Evolutionary conservation across 805 yeast species (phyloP), one percentile per base, ranked within the genome.

Genomic region (Sugiyamaella smithiae): DNA sequence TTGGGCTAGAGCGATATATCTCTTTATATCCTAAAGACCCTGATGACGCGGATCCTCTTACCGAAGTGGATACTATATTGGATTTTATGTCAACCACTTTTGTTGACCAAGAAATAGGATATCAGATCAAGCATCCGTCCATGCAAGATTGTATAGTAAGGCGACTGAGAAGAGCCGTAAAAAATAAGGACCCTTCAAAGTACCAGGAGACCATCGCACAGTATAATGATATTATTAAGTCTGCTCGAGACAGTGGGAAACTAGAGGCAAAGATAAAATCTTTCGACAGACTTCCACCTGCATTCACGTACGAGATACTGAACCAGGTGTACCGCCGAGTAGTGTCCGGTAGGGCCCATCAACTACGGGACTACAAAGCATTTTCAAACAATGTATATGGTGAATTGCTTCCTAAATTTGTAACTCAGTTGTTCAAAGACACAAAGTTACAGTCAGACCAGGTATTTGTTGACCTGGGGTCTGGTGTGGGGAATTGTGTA

Each of bases 401-500:
- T 7, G 97, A 90, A 66, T 69, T 90, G 50, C 71, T 90, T 63
- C 97, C 97, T 0, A 70, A 74, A 4, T 87, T 90, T 57, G 71
- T 86, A 36, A 76, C 88, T 35, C 79, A 74, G 56, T 84, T 86
- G 2, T 85, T 83, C 59, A 63, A 69, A 4, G 72, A 80, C 57
- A 83, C 88, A 43, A 75, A 73, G 1, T 67, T 89, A 43, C 65
- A 69, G 31, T 72, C 78, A 1, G 67, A 65, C 1, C 76, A 78
- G 38, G 76, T 72, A n/a, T 89, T 88, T 59, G 80, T 90, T 53
- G 97, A 90, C 66, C 71, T 90, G 20, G 97, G 97, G 0, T 88
- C 96, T 0, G 97, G 97, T 12, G 97, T 90, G 12, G 97, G 97
- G 0, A 90, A 90, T 62, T 88, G 96, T 50, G 84, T 85, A 0